These are phyloP conservation scores for Haberlea rhodopensis DNA, from an alignment of 257 asterid genomes.

Conservation along the genomic window DNA sequence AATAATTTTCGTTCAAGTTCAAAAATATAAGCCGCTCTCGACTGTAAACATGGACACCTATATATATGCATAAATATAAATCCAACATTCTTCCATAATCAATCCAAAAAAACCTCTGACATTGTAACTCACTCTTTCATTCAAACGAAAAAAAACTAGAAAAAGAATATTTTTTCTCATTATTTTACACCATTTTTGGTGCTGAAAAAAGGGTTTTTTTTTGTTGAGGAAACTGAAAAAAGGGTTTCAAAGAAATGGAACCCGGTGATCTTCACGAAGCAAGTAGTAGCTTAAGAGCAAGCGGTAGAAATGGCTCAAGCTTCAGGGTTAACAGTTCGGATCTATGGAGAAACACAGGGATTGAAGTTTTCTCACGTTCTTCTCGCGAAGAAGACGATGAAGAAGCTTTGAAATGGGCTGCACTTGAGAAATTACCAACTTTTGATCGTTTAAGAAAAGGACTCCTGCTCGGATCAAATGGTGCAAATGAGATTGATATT, in stretches of 20 bases:
- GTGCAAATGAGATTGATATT: constrained; percentile 51
- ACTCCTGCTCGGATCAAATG: constrained; percentile 51
- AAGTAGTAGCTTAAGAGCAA: constrained; percentile 32
- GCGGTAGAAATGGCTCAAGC: constrained; percentile 31
- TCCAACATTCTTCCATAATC: constrained; percentile 1
- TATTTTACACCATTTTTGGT: constrained; percentile 6
- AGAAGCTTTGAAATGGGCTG: constrained; percentile 70
- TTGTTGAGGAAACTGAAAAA: background rate
- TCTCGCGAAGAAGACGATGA: constrained; percentile 61
- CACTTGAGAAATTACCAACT: constrained; percentile 65
- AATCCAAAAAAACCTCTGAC: background rate
- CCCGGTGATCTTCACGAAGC: constrained; percentile 21
- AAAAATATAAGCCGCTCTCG: constrained; percentile 11
- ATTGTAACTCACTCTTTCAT: constrained; percentile 2
- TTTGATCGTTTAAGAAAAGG: constrained; percentile 67
- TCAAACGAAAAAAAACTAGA: background rate
- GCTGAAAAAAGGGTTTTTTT: background rate
- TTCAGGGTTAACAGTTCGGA: constrained; percentile 41
- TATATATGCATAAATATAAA: background rate
- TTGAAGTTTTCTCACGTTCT: constrained; percentile 53
- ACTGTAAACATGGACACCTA: background rate
- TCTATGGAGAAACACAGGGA: constrained; percentile 50
- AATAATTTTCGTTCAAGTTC: background rate
- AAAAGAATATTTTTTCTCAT: too few relatives aligned
- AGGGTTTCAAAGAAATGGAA: constrained; percentile 20